phyloP scores from a whole-genome alignment of 2,329 filamentous ascomycete genomes.

The Xylaria sp. region DNA sequence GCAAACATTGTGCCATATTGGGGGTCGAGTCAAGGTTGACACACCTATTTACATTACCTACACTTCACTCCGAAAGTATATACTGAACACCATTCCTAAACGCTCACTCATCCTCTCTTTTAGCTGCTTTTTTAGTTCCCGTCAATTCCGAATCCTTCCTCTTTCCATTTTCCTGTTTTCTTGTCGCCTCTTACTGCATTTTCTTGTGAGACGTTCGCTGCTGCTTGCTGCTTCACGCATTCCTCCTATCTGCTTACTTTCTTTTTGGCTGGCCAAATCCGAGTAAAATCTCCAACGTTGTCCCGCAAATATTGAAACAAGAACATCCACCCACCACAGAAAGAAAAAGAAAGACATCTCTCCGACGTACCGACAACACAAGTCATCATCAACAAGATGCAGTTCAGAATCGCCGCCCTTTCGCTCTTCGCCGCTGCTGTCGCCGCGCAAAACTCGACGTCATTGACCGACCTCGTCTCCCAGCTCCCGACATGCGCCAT shows the following conservation, averaged over 20 bases:
- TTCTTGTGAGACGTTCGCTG: background rate
- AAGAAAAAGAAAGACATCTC: background rate
- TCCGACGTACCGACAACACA: background rate
- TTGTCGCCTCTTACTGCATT: background rate
- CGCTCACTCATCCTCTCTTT: background rate
- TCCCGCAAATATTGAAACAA: background rate
- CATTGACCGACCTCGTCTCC: constrained; percentile 47
- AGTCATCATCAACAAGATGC: constrained; percentile 27
- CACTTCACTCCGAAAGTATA: no score
- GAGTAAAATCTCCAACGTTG: background rate
- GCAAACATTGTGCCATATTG: background rate
- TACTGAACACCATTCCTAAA: constrained; percentile 7
- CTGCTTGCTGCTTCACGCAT: background rate
- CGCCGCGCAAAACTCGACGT: constrained; percentile 40
- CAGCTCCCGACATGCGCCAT: constrained; percentile 48
- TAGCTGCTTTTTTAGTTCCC: background rate
- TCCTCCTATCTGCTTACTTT: background rate
- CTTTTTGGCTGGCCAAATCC: constrained; percentile 27
- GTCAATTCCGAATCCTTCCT: background rate
- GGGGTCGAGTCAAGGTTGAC: background rate
- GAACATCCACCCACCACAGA: no score
- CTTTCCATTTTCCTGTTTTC: background rate
- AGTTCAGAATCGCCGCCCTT: constrained; percentile 32
- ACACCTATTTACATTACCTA: background rate
- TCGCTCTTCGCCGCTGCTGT: constrained; percentile 35